Base-by-base conservation (phyloP, 2,329 filamentous ascomycete genomes). In the Monosporascus ibericus region DNA sequence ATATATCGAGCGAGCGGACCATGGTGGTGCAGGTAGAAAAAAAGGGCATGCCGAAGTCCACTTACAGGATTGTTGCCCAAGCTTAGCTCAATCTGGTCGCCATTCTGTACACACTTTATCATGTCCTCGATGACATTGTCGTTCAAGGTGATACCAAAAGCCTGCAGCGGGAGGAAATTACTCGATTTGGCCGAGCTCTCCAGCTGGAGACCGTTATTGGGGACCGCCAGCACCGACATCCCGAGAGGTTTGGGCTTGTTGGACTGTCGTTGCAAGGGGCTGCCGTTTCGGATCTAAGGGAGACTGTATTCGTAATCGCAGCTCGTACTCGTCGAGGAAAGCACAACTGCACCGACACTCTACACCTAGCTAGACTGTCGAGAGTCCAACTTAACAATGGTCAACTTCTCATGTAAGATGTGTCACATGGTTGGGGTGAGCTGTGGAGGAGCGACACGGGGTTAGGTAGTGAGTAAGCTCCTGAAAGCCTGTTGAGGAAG, bases 41-140 rank as follows among this genome's bases (percentile, higher is more conserved):
- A 53, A 55, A 49, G 52, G 48, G 38, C 39, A 57, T 51, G 49
- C 48, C 51, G 56, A 57, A 11, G 30, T 34, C 30, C 30, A 75
- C 82, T 75, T 80, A 86, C 83, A 38, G 82, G 82, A 60, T 69
- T 74, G 61, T 71, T 73, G 40, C 83, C 83, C 55, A 86, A 67
- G 5, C 78, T 75, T 60, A 86, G 70, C 61, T 81, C 73, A 50
- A 86, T 74, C 46, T 76, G 71, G 51, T 80, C 74, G 48, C 80
- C 81, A 70, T 76, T 74, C 61, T 78, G 77, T 39, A 80, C 75
- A 61, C 78, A 81, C 65, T 74, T 75, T 59, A 86, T 84, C 77
- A 86, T 80, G 56, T 81, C 75, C 64, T 84, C 79, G 60, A 86
- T 78, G 49, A 82, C 72, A 63, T 72, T 72, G 64, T 84, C 77